A percentile compares a stretch with the other conserved stretches of the same genome.
Evolutionary conservation across 1,284 basidiomycete genomes (phyloP).

Genomic region (Lentinula novae-zelandiae): DNA sequence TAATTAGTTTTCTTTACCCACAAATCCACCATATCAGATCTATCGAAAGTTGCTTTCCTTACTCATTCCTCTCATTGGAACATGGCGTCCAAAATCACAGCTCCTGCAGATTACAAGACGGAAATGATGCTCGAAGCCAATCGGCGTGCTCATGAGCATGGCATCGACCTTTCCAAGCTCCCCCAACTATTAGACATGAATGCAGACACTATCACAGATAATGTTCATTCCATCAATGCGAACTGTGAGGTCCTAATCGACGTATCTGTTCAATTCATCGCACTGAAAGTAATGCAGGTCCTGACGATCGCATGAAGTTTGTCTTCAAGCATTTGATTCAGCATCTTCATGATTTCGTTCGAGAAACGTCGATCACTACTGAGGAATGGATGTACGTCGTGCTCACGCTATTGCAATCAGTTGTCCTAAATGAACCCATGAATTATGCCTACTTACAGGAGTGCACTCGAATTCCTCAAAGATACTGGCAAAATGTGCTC

Average conservation of each 20-base stretch:
- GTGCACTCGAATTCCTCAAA: constrained; percentile 74
- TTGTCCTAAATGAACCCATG: neutral
- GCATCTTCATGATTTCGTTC: constrained; percentile 70
- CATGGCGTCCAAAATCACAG: constrained; percentile 3
- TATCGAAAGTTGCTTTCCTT: neutral
- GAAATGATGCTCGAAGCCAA: constrained; percentile 20
- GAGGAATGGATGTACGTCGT: constrained; percentile 75
- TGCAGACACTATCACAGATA: constrained; percentile 34
- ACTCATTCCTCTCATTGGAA: neutral
- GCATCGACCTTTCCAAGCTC: constrained; percentile 35
- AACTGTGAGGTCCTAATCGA: constrained; percentile 28
- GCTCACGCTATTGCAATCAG: neutral
- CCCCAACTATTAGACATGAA: constrained; percentile 36
- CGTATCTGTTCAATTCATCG: neutral
- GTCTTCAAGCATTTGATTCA: constrained; percentile 41
- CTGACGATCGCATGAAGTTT: constrained; percentile 37
- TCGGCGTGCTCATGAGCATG: constrained; percentile 28
- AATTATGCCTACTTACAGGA: constrained; percentile 26
- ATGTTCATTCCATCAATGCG: constrained; percentile 35
- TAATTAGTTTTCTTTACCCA: neutral
- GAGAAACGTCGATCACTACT: constrained; percentile 70
- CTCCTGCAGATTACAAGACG: constrained; percentile 10
- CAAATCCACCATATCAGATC: neutral
- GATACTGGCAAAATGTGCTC: constrained; percentile 70
- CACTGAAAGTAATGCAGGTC: constrained; percentile 22